phyloP scores from a whole-genome alignment of 495 filamentous ascomycete genomes.

The Arthonia radiata region DNA sequence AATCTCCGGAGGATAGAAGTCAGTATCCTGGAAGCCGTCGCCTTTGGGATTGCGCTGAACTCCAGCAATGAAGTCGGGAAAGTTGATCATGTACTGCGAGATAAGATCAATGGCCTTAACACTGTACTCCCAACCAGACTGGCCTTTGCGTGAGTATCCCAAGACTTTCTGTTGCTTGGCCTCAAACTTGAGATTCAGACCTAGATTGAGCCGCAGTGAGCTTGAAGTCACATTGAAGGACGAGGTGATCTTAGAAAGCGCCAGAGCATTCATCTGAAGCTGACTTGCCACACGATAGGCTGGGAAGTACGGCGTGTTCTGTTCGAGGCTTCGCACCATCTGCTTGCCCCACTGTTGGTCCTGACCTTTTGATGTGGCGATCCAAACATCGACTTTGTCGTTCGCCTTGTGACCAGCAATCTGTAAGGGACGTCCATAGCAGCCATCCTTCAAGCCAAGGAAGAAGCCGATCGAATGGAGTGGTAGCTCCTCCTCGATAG shows the following conservation, averaged over 20 bases:
- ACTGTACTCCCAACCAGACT: slow-evolving; percentile 87
- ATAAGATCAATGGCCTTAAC: slow-evolving; percentile 59
- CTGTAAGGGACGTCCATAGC: slow-evolving; percentile 73
- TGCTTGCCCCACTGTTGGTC: slow-evolving; percentile 61
- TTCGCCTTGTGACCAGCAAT: slow-evolving; percentile 41
- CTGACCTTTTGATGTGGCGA: slow-evolving; percentile 38
- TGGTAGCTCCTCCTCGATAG: slow-evolving; percentile 84
- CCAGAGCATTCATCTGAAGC: slow-evolving; percentile 58
- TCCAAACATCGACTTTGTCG: slow-evolving; percentile 50
- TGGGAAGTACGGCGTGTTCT: slow-evolving; percentile 47
- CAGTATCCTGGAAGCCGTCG: slow-evolving; percentile 52
- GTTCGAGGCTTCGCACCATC: slow-evolving; percentile 42
- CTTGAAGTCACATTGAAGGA: slow-evolving; percentile 65
- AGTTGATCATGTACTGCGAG: slow-evolving; percentile 68
- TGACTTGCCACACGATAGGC: slow-evolving; percentile 67
- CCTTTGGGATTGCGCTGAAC: slow-evolving; percentile 53
- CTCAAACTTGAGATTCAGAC: slow-evolving; percentile 92
- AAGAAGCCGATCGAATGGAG: slow-evolving; percentile 65
- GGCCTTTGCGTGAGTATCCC: slow-evolving; percentile 69
- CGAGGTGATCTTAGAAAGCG: slow-evolving; percentile 86
- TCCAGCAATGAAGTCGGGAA: slow-evolving; percentile 81
- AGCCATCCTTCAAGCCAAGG: slow-evolving; percentile 84
- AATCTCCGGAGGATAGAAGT: slow-evolving; percentile 49
- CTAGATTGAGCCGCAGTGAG: slow-evolving; percentile 61
- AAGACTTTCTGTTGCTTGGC: slow-evolving; percentile 84